These are phyloP conservation scores for Plasmodium berghei DNA, from an alignment of 169 alveolate species.

Conservation along the genomic window DNA sequence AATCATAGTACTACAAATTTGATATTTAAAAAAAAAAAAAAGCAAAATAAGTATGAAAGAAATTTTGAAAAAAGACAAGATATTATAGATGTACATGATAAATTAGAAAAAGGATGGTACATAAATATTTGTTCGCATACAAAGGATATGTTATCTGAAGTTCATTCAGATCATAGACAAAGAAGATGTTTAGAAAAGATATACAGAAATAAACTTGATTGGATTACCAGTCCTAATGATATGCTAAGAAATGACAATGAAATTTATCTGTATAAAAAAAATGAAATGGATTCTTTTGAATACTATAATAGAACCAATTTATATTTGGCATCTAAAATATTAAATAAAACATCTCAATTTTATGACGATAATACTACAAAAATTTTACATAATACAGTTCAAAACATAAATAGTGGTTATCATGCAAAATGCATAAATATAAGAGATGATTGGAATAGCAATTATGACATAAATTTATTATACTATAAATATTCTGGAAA, in stretches of 20 bases:
- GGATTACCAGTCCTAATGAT: too few relatives aligned
- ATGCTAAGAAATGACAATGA: background rate
- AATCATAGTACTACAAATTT: background rate
- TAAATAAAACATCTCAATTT: conserved; percentile 51
- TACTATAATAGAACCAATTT: conserved; percentile 12
- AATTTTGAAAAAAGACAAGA: background rate
- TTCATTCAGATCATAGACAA: conserved; percentile 8
- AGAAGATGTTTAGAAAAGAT: conserved; percentile 10
- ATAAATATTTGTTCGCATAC: conserved; percentile 16
- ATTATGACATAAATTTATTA: background rate
- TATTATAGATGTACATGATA: background rate
- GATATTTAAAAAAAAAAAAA: background rate
- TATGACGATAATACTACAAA: conserved; percentile 57
- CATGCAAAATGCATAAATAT: conserved; percentile 14
- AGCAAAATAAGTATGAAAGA: background rate
- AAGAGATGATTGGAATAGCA: background rate
- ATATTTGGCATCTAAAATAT: conserved; percentile 37
- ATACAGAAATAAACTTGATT: background rate
- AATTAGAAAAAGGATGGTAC: conserved; percentile 62
- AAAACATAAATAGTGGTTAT: conserved; percentile 49
- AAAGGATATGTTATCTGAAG: conserved; percentile 49
- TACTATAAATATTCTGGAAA: background rate
- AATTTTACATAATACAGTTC: conserved; percentile 5
- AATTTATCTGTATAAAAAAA: conserved; percentile 42
- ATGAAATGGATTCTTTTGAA: conserved; percentile 32